Evolutionary conservation across 2,329 filamentous ascomycete species (phyloP), one percentile per base, ranked within the genome.

Genomic region (Epichloe sp.): DNA sequence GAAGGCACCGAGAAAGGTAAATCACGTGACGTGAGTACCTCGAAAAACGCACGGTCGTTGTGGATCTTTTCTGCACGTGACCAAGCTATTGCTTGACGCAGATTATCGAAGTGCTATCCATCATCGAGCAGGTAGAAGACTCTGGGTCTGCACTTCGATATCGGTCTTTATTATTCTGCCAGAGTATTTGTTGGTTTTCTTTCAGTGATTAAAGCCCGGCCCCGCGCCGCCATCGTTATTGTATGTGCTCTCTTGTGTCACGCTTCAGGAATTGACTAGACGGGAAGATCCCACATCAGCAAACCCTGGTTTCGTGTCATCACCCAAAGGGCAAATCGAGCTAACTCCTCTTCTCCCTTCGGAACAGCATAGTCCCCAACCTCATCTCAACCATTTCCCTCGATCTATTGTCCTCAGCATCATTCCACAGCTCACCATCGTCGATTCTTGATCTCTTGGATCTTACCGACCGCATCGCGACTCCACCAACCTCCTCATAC

Each of bases 171-270:
- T 65, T 62, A 57, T 65, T 69, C 63, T 63, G 62, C 61, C 54
- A 55, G 63, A 68, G 62, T 68, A 70, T 68, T 58, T 61, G 63
- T 70, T 68, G 64, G 60, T 60, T 63, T 40, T n/a, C 42, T 51
- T 59, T 59, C 59, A 66, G 61, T 62, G 57, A 62, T 64, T 63
- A 65, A 62, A 53, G 57, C 57, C 58, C 55, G 55, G 53, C 56
- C 55, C 58, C 57, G 60, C 63, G 57, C 60, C 59, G 23, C 67
- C 57, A 60, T 67, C 62, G 55, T 66, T 66, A 55, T 58, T 60
- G 61, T 68, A 63, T 59, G 60, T 56, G 40, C 48, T 47, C 48
- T 44, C 15, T 12, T 19, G 21, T 17, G 10, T 11, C 23, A 26
- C 38, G 34, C 26, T 44, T 19, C 15, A 11, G 46, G 23, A 17